These are phyloP conservation scores for Arthromyces matolae DNA, from an alignment of 768 basidiomycete species.

Conservation along the genomic window DNA sequence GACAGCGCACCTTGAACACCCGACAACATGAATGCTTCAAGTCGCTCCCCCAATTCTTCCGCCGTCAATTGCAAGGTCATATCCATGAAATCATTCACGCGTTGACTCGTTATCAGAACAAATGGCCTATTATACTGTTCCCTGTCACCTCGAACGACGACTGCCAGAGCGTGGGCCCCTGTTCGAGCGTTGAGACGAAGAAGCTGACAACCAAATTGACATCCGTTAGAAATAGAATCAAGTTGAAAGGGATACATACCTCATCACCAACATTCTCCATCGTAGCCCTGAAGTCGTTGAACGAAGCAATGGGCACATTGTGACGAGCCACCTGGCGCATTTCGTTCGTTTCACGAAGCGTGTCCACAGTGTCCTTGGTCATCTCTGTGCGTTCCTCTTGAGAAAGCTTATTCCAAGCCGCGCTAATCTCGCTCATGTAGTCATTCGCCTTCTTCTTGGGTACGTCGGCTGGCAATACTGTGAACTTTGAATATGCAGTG, in stretches of 20 bases:
- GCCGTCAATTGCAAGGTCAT: background rate
- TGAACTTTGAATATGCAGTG: background rate
- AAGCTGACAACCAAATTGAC: too few species aligned
- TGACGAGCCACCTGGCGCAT: background rate
- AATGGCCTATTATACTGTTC: too few species aligned
- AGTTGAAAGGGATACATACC: background rate
- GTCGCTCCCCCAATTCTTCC: too few species aligned
- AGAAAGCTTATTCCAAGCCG: background rate
- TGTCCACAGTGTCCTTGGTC: background rate
- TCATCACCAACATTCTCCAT: background rate
- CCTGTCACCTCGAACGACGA: background rate
- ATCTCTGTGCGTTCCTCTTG: background rate
- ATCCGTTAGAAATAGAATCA: background rate
- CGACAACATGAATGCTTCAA: background rate
- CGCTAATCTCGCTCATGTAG: background rate
- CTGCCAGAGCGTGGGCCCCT: background rate
- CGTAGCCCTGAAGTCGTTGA: background rate
- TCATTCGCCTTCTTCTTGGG: conserved; percentile 4
- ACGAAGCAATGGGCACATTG: background rate
- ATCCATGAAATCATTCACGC: background rate
- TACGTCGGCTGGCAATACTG: background rate
- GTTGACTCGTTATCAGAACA: background rate
- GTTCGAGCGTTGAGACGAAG: background rate
- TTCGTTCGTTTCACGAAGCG: background rate
- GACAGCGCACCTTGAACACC: background rate